These are phyloP conservation scores for Hymenoscyphus infarciens DNA, from an alignment of 2,329 filamentous ascomycete species.

Conservation along the genomic window DNA sequence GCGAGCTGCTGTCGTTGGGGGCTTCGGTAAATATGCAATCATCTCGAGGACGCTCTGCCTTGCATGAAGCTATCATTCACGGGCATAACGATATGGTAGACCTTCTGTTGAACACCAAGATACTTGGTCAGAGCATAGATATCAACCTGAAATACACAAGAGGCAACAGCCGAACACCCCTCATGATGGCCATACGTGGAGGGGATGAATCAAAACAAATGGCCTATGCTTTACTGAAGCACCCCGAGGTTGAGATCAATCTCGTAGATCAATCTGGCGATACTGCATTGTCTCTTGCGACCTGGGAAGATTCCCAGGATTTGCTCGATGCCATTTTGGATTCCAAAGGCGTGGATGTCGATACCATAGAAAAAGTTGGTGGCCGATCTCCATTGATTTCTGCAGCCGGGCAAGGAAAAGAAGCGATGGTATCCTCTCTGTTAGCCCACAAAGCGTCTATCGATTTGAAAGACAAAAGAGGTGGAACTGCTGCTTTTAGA, in stretches of 20 bases:
- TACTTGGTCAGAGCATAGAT: conserved; percentile 8
- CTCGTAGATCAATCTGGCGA: conserved; percentile 13
- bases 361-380: conserved; percentile 9
- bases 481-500: conserved; percentile 13
- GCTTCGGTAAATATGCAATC: conserved; percentile 15
- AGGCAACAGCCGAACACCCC: conserved; percentile 13
- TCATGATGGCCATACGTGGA: conserved; percentile 13
- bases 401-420: conserved; percentile 12
- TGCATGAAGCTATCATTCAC: conserved; percentile 19
- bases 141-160: conserved; percentile 14
- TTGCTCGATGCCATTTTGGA: conserved; percentile 14
- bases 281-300: conserved; percentile 18
- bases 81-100: conserved; percentile 13
- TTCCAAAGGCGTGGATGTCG: conserved; percentile 5
- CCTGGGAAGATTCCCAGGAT: conserved; percentile 1
- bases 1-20: conserved; percentile 18
- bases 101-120: conserved; percentile 10
- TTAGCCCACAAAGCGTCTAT: conserved; percentile 13
- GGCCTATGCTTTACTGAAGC: conserved; percentile 12
- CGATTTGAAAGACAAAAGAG: conserved; percentile 10
- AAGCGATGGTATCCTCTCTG: conserved; percentile 10
- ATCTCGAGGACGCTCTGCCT: conserved; percentile 15
- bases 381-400: conserved; percentile 15
- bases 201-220: conserved; percentile 8
- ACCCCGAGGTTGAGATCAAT: conserved; percentile 12